These are phyloP conservation scores for Colletotrichum theobromicola DNA, from an alignment of 2,329 filamentous ascomycete genomes.

Conservation along the genomic window DNA sequence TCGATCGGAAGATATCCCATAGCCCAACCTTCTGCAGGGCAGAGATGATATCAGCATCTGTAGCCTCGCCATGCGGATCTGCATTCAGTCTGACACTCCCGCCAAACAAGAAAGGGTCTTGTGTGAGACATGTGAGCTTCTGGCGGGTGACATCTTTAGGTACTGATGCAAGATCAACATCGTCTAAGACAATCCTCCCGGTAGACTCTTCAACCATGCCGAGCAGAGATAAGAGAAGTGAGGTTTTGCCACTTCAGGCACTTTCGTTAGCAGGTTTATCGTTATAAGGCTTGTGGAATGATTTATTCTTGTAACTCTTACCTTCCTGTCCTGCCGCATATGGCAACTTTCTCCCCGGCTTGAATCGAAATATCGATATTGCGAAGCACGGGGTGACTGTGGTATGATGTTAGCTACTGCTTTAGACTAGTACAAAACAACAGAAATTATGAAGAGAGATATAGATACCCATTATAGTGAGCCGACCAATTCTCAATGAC, in stretches of 20 bases:
- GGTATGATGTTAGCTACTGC: background rate
- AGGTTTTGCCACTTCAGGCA: slow-evolving; percentile 18
- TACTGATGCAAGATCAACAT: slow-evolving; percentile 36
- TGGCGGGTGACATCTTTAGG: slow-evolving; percentile 26
- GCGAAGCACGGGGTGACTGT: slow-evolving; percentile 16
- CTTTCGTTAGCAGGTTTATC: slow-evolving; percentile 53
- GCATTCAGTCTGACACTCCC: slow-evolving; percentile 54
- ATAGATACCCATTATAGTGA: background rate
- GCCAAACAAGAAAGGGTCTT: slow-evolving; percentile 55
- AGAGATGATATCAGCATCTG: slow-evolving; percentile 46
- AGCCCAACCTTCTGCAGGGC: slow-evolving; percentile 54
- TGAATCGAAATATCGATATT: slow-evolving; percentile 25
- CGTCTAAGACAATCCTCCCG: slow-evolving; percentile 50
- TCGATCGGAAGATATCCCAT: slow-evolving; percentile 42
- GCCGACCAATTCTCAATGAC: slow-evolving; percentile 30
- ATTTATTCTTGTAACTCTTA: background rate
- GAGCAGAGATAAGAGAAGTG: slow-evolving; percentile 47
- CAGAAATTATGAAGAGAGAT: slow-evolving; percentile 27
- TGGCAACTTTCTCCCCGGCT: slow-evolving; percentile 50
- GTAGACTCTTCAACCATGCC: slow-evolving; percentile 48
- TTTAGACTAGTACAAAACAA: background rate
- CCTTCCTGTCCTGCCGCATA: slow-evolving; percentile 42
- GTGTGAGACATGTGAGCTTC: slow-evolving; percentile 48
- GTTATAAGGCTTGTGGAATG: background rate
- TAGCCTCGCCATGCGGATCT: slow-evolving; percentile 42